Percentiles rank a stretch among this genome's conserved stretches.
Evolutionary conservation across 176 grass and related monocot genomes (phyloP).

Genomic region (Poa pratensis): DNA sequence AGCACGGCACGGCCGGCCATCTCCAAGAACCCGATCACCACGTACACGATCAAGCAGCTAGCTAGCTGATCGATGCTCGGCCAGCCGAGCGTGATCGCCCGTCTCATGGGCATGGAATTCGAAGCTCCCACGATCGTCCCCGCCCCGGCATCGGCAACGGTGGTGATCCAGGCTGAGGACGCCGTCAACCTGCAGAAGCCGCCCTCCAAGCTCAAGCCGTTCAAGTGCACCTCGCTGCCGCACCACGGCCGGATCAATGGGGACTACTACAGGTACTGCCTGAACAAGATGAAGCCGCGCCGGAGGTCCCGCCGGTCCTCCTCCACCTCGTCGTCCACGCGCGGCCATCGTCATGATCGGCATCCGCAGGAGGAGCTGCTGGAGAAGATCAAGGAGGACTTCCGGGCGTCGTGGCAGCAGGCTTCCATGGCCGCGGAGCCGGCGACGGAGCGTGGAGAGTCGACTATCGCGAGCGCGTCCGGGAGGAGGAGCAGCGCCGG

Average conservation of each 20-base stretch:
- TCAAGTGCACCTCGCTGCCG: constrained; percentile 44
- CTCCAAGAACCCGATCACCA: too few species aligned
- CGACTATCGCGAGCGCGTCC: neutral
- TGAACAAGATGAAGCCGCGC: constrained; percentile 29
- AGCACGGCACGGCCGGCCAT: too few species aligned
- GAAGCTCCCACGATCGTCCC: neutral
- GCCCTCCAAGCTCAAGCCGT: constrained; percentile 25
- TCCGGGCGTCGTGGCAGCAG: constrained; percentile 62
- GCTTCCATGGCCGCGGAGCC: constrained; percentile 42
- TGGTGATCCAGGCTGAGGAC: neutral
- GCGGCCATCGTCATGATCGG: neutral
- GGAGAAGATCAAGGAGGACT: constrained; percentile 74
- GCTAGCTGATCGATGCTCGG: neutral
- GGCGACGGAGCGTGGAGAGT: neutral
- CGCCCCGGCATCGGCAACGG: neutral
- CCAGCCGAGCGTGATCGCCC: constrained; percentile 66
- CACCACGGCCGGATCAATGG: constrained; percentile 27
- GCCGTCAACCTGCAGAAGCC: neutral
- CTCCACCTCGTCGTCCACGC: neutral
- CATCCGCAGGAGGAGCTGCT: constrained; percentile 83
- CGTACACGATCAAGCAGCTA: too few species aligned
- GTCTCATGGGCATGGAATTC: constrained; percentile 77
- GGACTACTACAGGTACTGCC: constrained; percentile 36
- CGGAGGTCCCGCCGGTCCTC: constrained; percentile 24
- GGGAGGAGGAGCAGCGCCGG: constrained; percentile 22